Evolutionary conservation across 148 eudicot species (phyloP).

Genomic region (Tetragonia tetragonoides): DNA sequence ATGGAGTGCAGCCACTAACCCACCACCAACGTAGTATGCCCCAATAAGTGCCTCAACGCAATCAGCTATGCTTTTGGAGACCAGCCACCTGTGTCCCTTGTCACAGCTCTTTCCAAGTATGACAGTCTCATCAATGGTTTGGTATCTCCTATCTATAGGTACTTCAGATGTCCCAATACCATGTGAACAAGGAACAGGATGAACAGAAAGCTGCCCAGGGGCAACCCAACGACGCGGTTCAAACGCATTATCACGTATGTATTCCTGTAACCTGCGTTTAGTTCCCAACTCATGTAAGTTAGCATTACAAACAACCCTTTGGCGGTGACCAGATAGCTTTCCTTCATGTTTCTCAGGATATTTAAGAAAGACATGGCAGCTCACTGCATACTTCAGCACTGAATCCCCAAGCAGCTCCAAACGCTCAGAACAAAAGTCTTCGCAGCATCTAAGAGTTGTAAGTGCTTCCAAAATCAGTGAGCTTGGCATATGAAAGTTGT

Average conservation of each 20-base stretch:
- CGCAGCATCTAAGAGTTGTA: conserved; percentile 79
- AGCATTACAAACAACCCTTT: conserved; percentile 64
- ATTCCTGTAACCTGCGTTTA: conserved; percentile 60
- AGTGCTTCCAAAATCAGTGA: conserved; percentile 86
- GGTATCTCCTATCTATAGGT: conserved; percentile 56
- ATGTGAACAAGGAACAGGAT: conserved; percentile 73
- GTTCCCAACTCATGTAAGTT: conserved; percentile 70
- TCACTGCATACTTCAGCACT: conserved; percentile 73
- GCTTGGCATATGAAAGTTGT: conserved; percentile 48
- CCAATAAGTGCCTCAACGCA: conserved; percentile 98
- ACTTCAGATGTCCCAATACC: conserved; percentile 61
- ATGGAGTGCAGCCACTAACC: conserved; percentile 70
- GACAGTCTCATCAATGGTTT: conserved; percentile 44
- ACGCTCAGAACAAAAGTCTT: conserved; percentile 84
- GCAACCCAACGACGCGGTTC: conserved; percentile 94
- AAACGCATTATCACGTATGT: conserved; percentile 84
- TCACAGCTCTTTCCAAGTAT: conserved; percentile 75
- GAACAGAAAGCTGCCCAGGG: conserved; percentile 77
- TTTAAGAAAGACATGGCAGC: conserved; percentile 72
- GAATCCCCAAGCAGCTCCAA: conserved; percentile 97
- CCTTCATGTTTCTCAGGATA: conserved; percentile 79
- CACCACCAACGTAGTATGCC: conserved; percentile 91
- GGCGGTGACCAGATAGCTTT: conserved; percentile 56
- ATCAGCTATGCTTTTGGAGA: conserved; percentile 79
- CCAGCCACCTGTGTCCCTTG: conserved; percentile 94